These are phyloP conservation scores for Monosporozyma unispora DNA, from an alignment of 805 yeast species.

Conservation along the genomic window DNA sequence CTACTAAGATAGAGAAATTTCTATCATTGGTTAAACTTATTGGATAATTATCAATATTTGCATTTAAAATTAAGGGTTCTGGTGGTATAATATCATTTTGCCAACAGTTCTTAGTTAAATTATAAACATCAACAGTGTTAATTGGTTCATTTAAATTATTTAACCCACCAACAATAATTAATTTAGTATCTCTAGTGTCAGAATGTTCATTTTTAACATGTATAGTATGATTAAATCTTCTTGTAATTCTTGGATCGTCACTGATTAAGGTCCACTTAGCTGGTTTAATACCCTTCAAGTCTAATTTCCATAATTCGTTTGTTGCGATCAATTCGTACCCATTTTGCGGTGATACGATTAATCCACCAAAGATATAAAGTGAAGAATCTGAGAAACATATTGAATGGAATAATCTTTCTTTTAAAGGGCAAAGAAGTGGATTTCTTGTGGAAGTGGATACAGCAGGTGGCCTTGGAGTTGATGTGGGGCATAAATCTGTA, in stretches of 20 bases:
- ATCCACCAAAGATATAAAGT: conserved; percentile 61
- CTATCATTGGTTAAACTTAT: conserved; percentile 13
- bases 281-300: conserved; percentile 34
- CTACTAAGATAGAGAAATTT: conserved; percentile 21
- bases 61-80: conserved; percentile 7
- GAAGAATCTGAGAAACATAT: conserved; percentile 42
- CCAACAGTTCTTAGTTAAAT: conserved; percentile 24
- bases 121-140: conserved; percentile 22
- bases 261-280: conserved; percentile 45
- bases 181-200: conserved; percentile 23
- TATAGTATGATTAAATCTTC: conserved; percentile 46
- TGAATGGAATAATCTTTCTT: conserved; percentile 48
- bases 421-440: conserved; percentile 5
- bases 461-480: neutral
- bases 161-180: conserved; percentile 27
- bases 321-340: conserved; percentile 35
- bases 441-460: neutral
- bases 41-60: conserved; percentile 18
- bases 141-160: conserved; percentile 24
- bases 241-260: conserved; percentile 27
- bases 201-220: conserved; percentile 26
- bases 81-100: conserved; percentile 12
- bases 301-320: conserved; percentile 68
- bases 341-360: conserved; percentile 33
- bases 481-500: neutral